Base-by-base conservation (phyloP, 2,329 filamentous ascomycete genomes). In the Diplodia scrobiculata region DNA sequence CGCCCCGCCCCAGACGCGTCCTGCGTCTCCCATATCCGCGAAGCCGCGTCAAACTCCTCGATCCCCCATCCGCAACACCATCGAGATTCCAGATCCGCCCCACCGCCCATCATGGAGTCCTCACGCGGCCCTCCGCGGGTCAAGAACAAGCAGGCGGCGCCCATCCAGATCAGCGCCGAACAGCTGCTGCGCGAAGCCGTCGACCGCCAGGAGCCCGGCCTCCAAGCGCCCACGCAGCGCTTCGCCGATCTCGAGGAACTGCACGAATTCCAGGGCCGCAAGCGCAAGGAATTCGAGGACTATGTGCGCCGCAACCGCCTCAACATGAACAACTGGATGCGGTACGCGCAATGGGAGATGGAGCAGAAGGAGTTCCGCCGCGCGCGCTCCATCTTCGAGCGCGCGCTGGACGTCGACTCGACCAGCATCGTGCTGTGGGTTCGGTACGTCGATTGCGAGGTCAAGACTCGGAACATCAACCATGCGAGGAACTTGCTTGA, bases 261-360 rank as follows among this genome's bases (percentile, higher is more conserved):
- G 55, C 94, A 98, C 81, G 95, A 98, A 79, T 97, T 91, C 79
- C 95, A 99, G 79, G 94, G 93, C 65, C 87, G 95, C 70, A 98
- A 98, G 81, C 86, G 95, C 71, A 95, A 93, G 78, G 95, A 97
- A 74, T 99, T 97, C 72, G 95, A 99, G 80, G 91, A 97, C 82
- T 98, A 98, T 89, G 91, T 98, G 68, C 89, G 92, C 70, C 90
- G 95, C 70, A 98, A 98, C 76, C 83, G 94, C 74, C 85, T 97
- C 76, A 97, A 96, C 75, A 92, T 98, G 85, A 96, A 96, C 83
- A 98, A 98, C 79, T 99, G 95, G 95, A 92, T 95, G 85, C 91
- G 93, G 74, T 99, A 99, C 83, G 94, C 95, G 66, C 87, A 91
- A 72, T 99, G 93, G 91, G 95, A 99, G 81, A 84, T 98, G 68